Evolutionary conservation across 306 rosid genomes (phyloP), one percentile per base, ranked within the genome.

Genomic region (Luffa acutangula): DNA sequence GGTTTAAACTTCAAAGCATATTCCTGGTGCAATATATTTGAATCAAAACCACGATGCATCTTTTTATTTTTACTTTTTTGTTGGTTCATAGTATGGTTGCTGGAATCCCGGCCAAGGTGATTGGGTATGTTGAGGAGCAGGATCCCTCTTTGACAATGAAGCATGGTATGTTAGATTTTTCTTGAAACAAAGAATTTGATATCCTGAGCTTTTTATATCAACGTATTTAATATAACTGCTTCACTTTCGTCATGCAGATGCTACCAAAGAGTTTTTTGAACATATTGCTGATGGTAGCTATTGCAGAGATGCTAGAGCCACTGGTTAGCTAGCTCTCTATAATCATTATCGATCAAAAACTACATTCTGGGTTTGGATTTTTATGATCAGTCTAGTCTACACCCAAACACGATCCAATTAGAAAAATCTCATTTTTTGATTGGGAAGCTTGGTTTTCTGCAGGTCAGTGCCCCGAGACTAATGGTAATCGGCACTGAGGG

Each of bases 131-230:
- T 53, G 84, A 76, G 15, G 97, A 89, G 82, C 83, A 59, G 77
- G 89, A 87, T 77, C 97, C 97, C 34, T 92, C 97, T 66, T 83
- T 95, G 85, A 92, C 96, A 79, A 95, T 95, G 98, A 95, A 92
- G 79, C 98, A 95, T 78, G 98, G 98, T 95, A 87, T 90, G 93
- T 65, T 39, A 76, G 8, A 15, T 58, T 78, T 57, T 18, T 71
- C 62, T 72, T 54, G 11, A 14, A 8, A 65, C 52, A 60, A 81
- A 51, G 20, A 41, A 17, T 39, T 62, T 12, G 3, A 1, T 64
- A 43, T 43, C 39, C 25, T n/a, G 7, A 17, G 72, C 39, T 70
- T 49, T 42, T 58, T 33, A 52, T 60, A 17, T 60, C 43, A 12
- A 17, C 41, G 6, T 33, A n/a, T 51, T 41, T 41, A 67, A 14